These are phyloP conservation scores for Trichoderma gracile DNA, from an alignment of 2,329 filamentous ascomycete genomes.

Conservation along the genomic window DNA sequence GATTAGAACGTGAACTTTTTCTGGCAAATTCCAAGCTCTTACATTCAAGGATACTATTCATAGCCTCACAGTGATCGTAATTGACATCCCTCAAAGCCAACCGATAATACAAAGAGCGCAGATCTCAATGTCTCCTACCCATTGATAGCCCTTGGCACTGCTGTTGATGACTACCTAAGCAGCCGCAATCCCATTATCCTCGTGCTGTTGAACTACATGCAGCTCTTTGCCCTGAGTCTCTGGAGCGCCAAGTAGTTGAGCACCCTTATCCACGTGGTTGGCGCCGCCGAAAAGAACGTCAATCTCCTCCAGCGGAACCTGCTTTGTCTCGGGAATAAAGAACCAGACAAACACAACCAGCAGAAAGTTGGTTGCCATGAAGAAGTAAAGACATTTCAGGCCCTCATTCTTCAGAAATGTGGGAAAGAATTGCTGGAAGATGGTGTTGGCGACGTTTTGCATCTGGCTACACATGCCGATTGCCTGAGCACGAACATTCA, in stretches of 20 bases:
- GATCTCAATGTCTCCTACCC: too few relatives aligned
- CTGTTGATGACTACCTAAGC: background rate
- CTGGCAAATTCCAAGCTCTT: too few relatives aligned
- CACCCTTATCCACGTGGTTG: background rate
- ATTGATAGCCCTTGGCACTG: too few relatives aligned
- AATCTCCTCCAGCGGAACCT: conserved; percentile 10
- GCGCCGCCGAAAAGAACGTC: conserved; percentile 1
- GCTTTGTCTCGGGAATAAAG: conserved; percentile 10
- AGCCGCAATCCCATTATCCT: background rate
- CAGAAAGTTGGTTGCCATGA: conserved; percentile 2
- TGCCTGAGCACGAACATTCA: conserved; percentile 4
- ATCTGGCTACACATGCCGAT: conserved; percentile 8
- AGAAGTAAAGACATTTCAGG: conserved; percentile 7
- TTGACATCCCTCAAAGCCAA: too few relatives aligned
- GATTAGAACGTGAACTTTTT: too few relatives aligned
- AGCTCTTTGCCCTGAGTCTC: background rate
- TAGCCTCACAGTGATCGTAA: too few relatives aligned
- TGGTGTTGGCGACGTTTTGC: conserved; percentile 2
- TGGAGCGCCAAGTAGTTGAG: background rate
- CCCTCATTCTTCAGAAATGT: background rate
- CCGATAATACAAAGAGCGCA: too few relatives aligned
- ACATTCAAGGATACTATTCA: too few relatives aligned
- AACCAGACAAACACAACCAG: conserved; percentile 8
- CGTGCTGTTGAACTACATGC: background rate
- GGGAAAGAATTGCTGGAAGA: conserved; percentile 9